These are phyloP conservation scores for Talaromyces proteolyticus DNA, from an alignment of 495 filamentous ascomycete species.

Conservation along the genomic window DNA sequence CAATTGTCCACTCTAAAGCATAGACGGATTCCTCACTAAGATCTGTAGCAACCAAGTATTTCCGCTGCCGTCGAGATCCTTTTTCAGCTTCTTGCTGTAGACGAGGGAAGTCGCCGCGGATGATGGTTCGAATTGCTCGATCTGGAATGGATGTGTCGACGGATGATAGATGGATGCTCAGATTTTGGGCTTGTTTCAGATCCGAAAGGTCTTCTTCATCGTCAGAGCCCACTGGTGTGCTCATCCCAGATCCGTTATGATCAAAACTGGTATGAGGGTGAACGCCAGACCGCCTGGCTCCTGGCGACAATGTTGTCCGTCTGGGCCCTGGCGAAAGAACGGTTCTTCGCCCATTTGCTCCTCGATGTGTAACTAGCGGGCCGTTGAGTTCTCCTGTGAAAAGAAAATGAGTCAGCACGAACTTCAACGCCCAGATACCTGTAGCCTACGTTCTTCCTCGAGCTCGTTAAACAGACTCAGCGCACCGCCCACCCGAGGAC, in stretches of 20 bases:
- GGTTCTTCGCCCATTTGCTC: conserved; percentile 5
- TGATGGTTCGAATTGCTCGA: conserved; percentile 78
- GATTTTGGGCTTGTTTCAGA: conserved; percentile 77
- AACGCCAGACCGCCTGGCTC: conserved; percentile 54
- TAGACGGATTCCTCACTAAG: conserved; percentile 89
- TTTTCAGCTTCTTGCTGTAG: conserved; percentile 71
- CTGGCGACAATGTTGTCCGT: conserved; percentile 23
- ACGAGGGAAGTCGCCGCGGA: conserved; percentile 74
- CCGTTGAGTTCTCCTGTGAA: conserved; percentile 2
- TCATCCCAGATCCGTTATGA: conserved; percentile 54
- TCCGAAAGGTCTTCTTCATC: conserved; percentile 79
- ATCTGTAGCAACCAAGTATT: conserved; percentile 90
- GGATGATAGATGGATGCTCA: conserved; percentile 71
- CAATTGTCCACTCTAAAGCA: conserved; percentile 95
- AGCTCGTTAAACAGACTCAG: conserved; percentile 60
- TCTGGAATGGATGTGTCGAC: conserved; percentile 70
- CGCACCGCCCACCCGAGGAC: conserved; percentile 28
- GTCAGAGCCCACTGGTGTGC: conserved; percentile 80
- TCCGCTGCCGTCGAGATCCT: conserved; percentile 66
- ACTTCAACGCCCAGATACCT: neutral
- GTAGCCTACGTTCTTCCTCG: conserved; percentile 70
- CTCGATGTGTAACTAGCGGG: conserved; percentile 5
- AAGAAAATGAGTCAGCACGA: neutral
- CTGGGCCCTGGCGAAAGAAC: conserved; percentile 19
- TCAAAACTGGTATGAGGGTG: conserved; percentile 84